Evolutionary conservation across 129 eudicot species (phyloP), one percentile per base, ranked within the genome.

Genomic region (Mikania micrantha): DNA sequence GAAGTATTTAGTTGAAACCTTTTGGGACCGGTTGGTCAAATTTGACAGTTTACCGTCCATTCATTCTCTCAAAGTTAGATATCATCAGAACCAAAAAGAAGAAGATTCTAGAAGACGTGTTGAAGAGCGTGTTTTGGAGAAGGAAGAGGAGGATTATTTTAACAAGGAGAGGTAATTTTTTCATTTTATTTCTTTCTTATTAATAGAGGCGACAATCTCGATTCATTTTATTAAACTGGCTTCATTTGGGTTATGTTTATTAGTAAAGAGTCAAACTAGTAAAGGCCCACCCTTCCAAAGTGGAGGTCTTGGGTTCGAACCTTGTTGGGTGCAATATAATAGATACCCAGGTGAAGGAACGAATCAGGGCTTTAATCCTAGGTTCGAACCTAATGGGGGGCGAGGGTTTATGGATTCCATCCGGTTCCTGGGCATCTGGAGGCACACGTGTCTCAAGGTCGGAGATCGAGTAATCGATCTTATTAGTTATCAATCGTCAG

Each of bases 101-200:
- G 60, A 56, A 52, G 92, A 84, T 71, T 70, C 96, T 25, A 81
- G 96, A 79, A 93, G 84, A 79, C 85, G 84, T 44, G 67, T 77
- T 49, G 98, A 89, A 49, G 96, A 88, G 32, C 95, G 92, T 48
- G 96, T 82, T 35, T 63, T 86, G 80, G 98, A 93, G 81, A 93
- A 93, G 76, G 98, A 93, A 73, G 98, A 93, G 79, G 96, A 88
- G 73, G 96, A 88, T 41, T 93, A 93, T 74, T 93, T 93, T 70
- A 93, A 88, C n/a, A 90, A 83, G 71, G 96, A 86, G 54, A 93
- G 98, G 98, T 88, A 50, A 27, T 12, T 6, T 75, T 11, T n/a
- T 35, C 34, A 38, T 35, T 73, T 48, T n/a, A 7, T 25, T 35
- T 64, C 27, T 22, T 58, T 24, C 21, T 25, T 16, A 17, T 17